A percentile compares a stretch with the other conserved stretches of the same genome.
Evolutionary conservation across 1,139 yeast species (phyloP).

Genomic region (Suhomyces ambrosiae): DNA sequence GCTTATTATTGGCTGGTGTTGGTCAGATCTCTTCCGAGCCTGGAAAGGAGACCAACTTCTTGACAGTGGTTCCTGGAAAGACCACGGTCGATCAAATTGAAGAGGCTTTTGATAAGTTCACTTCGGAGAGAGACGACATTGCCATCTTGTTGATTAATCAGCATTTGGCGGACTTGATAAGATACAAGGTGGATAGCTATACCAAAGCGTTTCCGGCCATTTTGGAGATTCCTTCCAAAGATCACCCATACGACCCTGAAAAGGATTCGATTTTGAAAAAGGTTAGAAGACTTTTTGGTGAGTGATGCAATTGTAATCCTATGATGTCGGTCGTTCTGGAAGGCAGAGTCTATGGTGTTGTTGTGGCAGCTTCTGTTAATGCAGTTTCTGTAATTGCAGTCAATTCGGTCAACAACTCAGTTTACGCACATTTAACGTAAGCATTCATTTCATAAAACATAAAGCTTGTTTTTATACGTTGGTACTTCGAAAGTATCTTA

Average conservation of each 20-base stretch:
- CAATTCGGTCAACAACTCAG: too few species aligned
- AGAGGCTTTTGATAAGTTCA: constrained; percentile 72
- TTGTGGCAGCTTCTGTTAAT: too few species aligned
- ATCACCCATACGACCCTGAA: constrained; percentile 97
- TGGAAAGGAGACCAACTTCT: constrained; percentile 77
- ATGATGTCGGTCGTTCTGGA: too few species aligned
- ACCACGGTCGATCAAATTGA: constrained; percentile 78
- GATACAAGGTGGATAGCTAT: constrained; percentile 79
- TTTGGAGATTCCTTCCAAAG: constrained; percentile 95
- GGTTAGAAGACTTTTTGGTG: constrained; percentile 93
- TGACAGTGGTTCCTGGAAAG: constrained; percentile 76
- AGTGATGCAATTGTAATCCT: constrained; percentile 51
- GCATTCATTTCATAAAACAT: background rate
- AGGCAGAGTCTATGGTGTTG: too few species aligned
- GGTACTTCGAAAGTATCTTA: background rate
- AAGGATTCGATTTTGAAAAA: constrained; percentile 94
- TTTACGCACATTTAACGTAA: too few species aligned
- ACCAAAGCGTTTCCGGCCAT: constrained; percentile 95
- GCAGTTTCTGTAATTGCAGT: too few species aligned
- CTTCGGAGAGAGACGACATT: constrained; percentile 78
- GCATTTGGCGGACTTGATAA: constrained; percentile 88
- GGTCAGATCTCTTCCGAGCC: constrained; percentile 76
- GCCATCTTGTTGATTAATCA: constrained; percentile 93
- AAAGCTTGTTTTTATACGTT: background rate
- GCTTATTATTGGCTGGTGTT: constrained; percentile 91